Conservation (phyloP, 1,139 yeast species). For the Candida sp. region DNA sequence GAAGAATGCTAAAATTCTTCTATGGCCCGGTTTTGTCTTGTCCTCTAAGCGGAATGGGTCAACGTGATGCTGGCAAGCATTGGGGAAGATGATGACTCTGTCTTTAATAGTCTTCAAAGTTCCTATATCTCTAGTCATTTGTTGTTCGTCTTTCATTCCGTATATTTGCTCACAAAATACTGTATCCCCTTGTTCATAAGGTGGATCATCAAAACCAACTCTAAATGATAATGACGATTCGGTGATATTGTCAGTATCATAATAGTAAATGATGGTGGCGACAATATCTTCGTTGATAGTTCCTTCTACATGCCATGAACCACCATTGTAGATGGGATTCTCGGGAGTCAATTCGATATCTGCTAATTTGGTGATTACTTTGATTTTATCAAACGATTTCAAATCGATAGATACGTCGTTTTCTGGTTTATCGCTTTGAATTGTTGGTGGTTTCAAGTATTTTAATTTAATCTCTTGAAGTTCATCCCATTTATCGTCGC, state of each 20-base stretch:
- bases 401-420: constrained; percentile 15
- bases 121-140: constrained; percentile 20
- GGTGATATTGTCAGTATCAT: constrained; percentile 38
- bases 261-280: constrained; percentile 41
- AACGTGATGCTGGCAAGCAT: constrained; percentile 37
- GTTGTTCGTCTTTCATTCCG: constrained; percentile 28
- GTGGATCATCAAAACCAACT: constrained; percentile 28
- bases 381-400: constrained; percentile 17
- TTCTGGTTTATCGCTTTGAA: constrained; percentile 13
- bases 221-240: constrained; percentile 33
- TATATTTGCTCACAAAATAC: constrained; percentile 19
- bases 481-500: constrained; percentile 9
- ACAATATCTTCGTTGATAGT: constrained; percentile 40
- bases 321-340: constrained; percentile 35
- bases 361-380: constrained; percentile 40
- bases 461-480: constrained; percentile 9
- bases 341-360: constrained; percentile 43
- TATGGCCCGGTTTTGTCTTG: constrained; percentile 30
- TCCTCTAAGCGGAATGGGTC: constrained; percentile 36
- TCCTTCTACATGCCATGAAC: constrained; percentile 48
- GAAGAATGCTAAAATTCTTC: constrained; percentile 41
- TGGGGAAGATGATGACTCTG: constrained; percentile 36
- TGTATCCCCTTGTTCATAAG: constrained; percentile 33
- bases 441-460: constrained; percentile 14
- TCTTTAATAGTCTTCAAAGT: constrained; percentile 21